These are phyloP conservation scores for Musa schizocarpa DNA, from an alignment of 176 grass and related monocot species.

Conservation along the genomic window DNA sequence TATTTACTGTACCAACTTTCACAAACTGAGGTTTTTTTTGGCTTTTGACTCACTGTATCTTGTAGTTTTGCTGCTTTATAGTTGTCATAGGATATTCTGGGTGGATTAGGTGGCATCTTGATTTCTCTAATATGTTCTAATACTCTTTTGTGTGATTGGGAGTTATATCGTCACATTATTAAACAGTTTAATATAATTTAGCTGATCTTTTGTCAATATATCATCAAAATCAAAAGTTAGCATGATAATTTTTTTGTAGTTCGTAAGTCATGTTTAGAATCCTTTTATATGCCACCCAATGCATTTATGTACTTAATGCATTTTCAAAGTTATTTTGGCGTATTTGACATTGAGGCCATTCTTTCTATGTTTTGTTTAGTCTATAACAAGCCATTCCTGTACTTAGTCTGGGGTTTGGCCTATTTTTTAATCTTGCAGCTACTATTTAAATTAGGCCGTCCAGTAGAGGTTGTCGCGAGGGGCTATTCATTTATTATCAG, in stretches of 20 bases:
- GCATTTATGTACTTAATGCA: too few species aligned
- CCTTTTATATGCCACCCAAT: background rate
- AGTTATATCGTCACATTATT: background rate
- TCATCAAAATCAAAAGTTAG: background rate
- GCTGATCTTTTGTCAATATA: background rate
- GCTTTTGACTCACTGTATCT: background rate
- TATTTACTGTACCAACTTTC: background rate
- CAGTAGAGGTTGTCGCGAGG: slow-evolving; percentile 83
- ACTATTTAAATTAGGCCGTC: slow-evolving; percentile 74
- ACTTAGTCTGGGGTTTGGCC: slow-evolving; percentile 1
- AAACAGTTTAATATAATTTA: background rate
- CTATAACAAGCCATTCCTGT: background rate
- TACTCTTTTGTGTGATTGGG: background rate
- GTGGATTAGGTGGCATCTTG: background rate
- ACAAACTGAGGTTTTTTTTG: background rate
- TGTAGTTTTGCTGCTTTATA: background rate
- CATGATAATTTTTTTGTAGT: background rate
- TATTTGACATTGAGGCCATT: background rate
- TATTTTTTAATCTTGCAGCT: slow-evolving; percentile 48
- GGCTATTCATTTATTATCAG: slow-evolving; percentile 77
- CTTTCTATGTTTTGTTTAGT: background rate
- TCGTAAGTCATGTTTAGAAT: background rate
- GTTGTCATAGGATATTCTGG: background rate
- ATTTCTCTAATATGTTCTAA: background rate
- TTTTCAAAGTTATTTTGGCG: background rate